Base-by-base conservation (phyloP, 1,284 basidiomycete species). In the Waitea zeae region DNA sequence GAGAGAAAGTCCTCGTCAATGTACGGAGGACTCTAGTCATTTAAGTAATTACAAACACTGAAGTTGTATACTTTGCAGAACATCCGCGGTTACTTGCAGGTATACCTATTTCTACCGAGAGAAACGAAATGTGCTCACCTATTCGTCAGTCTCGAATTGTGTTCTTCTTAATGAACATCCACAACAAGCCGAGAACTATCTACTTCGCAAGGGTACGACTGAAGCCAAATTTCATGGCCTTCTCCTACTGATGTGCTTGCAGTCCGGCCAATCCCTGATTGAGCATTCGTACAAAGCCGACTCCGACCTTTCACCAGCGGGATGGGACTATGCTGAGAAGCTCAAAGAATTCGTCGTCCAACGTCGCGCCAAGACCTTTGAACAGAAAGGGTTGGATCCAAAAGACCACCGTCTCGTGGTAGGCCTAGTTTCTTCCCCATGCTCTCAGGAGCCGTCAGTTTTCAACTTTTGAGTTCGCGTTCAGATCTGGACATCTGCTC, bases 231-330 rank as follows among this genome's bases (percentile, higher is more conserved):
- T 34, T 22, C 33, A 17, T 3, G 9, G 13, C 15, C 11, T n/a
- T 11, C 37, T 18, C 5, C 11, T 9, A 6, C 29, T 30, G 29
- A 30, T 7, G 7, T 28, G 7, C 19, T 6, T 9, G 5, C 37
- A 81, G 84, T 92, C 88, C 4, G 89, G 89, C 9, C 88, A 89
- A 64, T 95, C 86, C 4, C 67, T 96, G 38, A 92, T 97, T 43
- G 95, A 99, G 51, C 95, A 98, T 52, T 95, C 92, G 3, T 98
- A 93, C 65, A 96, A 95, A 58, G 92, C 93, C 19, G 93, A 98
- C 50, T 90, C 93, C 0, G 95, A 97, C 50, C 70, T 99, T 5
- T 95, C 89, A 1, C 82, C 87, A 2, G 79, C 80, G 1, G 93
- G 93, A 4, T 89, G 87, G 83, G 88, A 95, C 41, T 99, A 98